phyloP scores from a whole-genome alignment of 2,329 filamentous ascomycete genomes.

The Penicillium sp. region DNA sequence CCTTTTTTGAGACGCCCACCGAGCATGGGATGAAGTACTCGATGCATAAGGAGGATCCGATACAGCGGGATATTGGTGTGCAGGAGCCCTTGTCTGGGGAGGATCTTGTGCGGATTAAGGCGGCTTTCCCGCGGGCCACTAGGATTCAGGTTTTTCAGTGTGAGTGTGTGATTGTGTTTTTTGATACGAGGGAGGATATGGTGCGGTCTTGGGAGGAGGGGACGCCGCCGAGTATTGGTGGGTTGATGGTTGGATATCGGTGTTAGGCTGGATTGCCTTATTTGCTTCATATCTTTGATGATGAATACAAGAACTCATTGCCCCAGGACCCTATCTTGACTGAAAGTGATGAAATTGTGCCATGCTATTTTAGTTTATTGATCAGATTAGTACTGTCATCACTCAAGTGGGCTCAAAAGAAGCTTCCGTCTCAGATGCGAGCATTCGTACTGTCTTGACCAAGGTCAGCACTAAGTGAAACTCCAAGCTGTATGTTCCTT shows the following conservation, averaged over 20 bases:
- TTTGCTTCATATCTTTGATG: neutral
- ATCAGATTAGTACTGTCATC: too few species aligned
- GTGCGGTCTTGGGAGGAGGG: slow-evolving; percentile 1
- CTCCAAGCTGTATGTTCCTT: too few species aligned
- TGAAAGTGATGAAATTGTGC: too few species aligned
- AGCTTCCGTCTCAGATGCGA: too few species aligned
- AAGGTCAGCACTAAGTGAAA: too few species aligned
- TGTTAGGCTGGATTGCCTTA: neutral
- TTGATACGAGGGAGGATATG: slow-evolving; percentile 1
- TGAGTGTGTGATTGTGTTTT: slow-evolving; percentile 4
- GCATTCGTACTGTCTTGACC: too few species aligned
- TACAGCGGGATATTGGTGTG: neutral
- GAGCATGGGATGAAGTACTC: neutral
- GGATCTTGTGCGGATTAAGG: neutral
- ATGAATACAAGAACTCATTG: neutral
- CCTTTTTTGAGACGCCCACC: neutral
- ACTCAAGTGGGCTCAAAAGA: too few species aligned
- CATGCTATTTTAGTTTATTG: neutral
- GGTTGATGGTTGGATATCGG: slow-evolving; percentile 1
- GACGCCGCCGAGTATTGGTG: slow-evolving; percentile 1
- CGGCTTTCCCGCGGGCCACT: neutral
- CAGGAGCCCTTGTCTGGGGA: neutral
- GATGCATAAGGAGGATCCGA: neutral
- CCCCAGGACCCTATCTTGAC: neutral
- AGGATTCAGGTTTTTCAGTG: neutral